These are phyloP conservation scores for Blastocystis sp. DNA, from an alignment of 352 stramenopile genomes.

Conservation along the genomic window DNA sequence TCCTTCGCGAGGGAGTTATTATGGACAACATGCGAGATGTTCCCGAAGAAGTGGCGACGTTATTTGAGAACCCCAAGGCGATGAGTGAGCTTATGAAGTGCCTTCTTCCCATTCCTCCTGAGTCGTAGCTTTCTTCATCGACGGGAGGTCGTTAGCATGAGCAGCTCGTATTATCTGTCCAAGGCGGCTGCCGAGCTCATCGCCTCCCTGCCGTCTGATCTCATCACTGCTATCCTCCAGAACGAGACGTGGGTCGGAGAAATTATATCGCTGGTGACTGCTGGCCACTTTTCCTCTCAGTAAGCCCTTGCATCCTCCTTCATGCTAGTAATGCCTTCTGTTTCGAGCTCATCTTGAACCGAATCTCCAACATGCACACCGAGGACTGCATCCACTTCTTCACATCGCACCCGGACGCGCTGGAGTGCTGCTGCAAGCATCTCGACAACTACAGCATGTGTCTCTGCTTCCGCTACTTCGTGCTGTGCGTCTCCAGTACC, in stretches of 20 bases:
- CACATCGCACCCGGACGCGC: neutral
- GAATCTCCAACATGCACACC: neutral
- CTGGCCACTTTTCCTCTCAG: conserved; percentile 41
- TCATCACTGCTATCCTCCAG: neutral
- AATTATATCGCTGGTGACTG: neutral
- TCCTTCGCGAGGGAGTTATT: conserved; percentile 6
- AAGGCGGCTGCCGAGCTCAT: conserved; percentile 25
- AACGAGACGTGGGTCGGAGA: neutral
- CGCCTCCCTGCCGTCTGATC: neutral
- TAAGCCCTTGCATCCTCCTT: neutral
- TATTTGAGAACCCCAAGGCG: neutral
- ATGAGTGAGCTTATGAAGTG: neutral
- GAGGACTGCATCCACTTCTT: neutral
- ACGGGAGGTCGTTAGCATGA: neutral
- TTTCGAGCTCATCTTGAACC: conserved; percentile 17
- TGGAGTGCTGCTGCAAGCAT: neutral
- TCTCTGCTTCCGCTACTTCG: neutral
- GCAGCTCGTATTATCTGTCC: conserved; percentile 1
- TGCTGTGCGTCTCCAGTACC: neutral
- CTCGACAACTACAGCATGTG: conserved; percentile 8
- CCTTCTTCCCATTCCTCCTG: neutral
- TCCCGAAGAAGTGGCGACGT: neutral
- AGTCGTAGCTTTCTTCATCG: conserved; percentile 42
- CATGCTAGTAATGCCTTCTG: conserved; percentile 40
- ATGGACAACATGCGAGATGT: conserved; percentile 1